Evolutionary conservation across 495 filamentous ascomycete genomes (phyloP), one percentile per base, ranked within the genome.

Genomic region (Penicillium flavigenum): DNA sequence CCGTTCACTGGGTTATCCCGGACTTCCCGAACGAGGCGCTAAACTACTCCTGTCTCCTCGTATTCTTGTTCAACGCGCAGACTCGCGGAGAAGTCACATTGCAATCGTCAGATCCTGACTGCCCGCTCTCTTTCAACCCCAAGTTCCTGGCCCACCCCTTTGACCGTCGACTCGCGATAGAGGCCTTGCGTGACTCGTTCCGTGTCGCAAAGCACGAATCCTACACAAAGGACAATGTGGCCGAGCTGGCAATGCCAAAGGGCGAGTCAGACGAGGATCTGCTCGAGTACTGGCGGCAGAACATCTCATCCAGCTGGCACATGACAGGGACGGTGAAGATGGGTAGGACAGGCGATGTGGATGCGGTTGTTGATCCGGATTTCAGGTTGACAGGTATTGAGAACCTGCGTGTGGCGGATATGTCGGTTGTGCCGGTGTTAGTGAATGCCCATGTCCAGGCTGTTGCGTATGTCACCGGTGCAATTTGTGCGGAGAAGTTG

Each of bases 241-340:
- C 58, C 1, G 58, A 63, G 22, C 52, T 83, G 14, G 65, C 66
- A 2, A 79, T 70, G 10, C 82, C 83, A 1, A 62, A 66, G 43
- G 64, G 71, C 34, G 67, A 74, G 8, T 76, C 73, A 1, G 83
- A 86, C 51, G 82, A 83, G 57, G 78, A 81, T 29, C 59, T 85
- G 45, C 69, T 82, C n/a, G 77, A 74, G n/a, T 74, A 76, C 63
- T 76, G 76, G 70, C 59, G 62, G 32, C 56, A 72, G 63, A 73
- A 68, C 31, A 63, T 67, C 34, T 62, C 54, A n/a, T 63, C 60
- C 2, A 68, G 63, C 55, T 68, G 61, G 65, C 82, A 83, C 52
- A 78, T 79, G 73, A 79, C 78, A 10, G 79, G 82, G 1, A 86
- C 82, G 0, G 73, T 75, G 46, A 81, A 79, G 61, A 87, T 87